A percentile compares a stretch with the other conserved stretches of the same genome.
Conservation (phyloP, 345 rosid species). For the Salix exigua region DNA sequence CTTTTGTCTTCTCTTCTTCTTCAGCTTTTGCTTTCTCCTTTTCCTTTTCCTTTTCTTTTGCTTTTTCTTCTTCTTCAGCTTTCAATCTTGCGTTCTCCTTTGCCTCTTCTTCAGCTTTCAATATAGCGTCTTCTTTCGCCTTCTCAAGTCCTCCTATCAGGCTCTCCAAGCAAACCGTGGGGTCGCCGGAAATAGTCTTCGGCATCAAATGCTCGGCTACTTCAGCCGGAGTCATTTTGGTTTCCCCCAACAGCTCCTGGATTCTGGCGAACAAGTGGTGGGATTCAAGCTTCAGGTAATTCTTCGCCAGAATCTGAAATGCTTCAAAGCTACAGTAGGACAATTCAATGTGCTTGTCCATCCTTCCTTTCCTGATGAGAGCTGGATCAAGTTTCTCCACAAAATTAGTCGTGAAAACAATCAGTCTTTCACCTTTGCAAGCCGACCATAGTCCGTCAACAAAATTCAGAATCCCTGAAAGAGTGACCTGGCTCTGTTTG, state of each 20-base stretch:
- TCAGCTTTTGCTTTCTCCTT: neutral
- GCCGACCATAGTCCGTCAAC: constrained; percentile 2
- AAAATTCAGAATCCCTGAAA: constrained; percentile 5
- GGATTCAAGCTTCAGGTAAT: neutral
- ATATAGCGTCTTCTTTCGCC: neutral
- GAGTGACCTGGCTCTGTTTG: constrained; percentile 3
- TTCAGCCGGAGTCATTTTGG: constrained; percentile 13
- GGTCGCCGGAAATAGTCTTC: neutral
- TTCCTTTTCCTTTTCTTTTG: neutral
- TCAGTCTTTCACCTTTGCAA: neutral
- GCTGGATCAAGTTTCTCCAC: constrained; percentile 9
- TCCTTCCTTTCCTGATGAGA: constrained; percentile 1
- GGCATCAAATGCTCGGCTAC: constrained; percentile 23
- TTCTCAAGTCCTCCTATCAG: constrained; percentile 7
- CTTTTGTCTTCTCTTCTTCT: too few relatives aligned
- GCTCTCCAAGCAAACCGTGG: constrained; percentile 3
- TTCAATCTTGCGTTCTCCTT: neutral
- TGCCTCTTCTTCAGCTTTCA: constrained; percentile 8
- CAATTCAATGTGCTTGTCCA: constrained; percentile 10
- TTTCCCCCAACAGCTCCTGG: neutral
- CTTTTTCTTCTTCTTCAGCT: neutral
- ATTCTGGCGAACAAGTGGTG: neutral
- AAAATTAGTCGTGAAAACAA: constrained; percentile 6
- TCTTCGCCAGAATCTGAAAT: neutral
- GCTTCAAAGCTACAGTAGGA: too few relatives aligned